These are phyloP conservation scores for Oryza glumipatula DNA, from an alignment of 176 grass and related monocot genomes.

Conservation along the genomic window DNA sequence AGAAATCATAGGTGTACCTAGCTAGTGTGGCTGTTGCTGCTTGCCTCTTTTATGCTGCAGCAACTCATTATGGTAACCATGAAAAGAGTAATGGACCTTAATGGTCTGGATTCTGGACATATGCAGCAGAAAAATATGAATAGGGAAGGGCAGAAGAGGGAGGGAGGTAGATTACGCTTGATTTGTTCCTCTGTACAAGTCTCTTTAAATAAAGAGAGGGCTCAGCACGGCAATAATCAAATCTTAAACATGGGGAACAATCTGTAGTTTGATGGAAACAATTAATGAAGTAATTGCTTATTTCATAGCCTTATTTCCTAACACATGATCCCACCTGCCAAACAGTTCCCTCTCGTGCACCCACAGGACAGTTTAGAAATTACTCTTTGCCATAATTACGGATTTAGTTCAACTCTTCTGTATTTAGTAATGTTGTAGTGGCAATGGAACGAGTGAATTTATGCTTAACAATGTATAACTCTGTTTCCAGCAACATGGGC, in stretches of 20 bases:
- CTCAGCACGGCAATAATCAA: not conserved
- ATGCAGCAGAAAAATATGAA: not conserved
- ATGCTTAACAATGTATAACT: not conserved
- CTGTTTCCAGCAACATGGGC: slow-evolving; percentile 32
- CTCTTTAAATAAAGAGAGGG: not conserved
- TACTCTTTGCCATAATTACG: not conserved
- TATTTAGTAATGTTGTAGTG: not conserved
- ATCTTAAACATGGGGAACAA: not conserved
- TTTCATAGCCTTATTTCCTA: not conserved
- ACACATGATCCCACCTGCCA: not conserved
- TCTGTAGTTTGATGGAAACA: not conserved
- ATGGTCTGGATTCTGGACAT: not conserved
- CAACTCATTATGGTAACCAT: not conserved
- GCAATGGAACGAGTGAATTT: not conserved
- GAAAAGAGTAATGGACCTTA: not conserved
- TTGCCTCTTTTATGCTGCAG: not conserved
- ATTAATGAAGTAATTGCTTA: not conserved
- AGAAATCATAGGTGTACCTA: not conserved
- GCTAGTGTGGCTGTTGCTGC: not conserved
- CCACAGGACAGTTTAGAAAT: not conserved
- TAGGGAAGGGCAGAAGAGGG: not conserved
- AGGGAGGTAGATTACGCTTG: not conserved
- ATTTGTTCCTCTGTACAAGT: not conserved
- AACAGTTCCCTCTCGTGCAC: not conserved
- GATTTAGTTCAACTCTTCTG: not conserved